Percentiles rank a stretch among this genome's conserved stretches.
Conservation (phyloP, 768 basidiomycete genomes). For the Boletus huronensis region DNA sequence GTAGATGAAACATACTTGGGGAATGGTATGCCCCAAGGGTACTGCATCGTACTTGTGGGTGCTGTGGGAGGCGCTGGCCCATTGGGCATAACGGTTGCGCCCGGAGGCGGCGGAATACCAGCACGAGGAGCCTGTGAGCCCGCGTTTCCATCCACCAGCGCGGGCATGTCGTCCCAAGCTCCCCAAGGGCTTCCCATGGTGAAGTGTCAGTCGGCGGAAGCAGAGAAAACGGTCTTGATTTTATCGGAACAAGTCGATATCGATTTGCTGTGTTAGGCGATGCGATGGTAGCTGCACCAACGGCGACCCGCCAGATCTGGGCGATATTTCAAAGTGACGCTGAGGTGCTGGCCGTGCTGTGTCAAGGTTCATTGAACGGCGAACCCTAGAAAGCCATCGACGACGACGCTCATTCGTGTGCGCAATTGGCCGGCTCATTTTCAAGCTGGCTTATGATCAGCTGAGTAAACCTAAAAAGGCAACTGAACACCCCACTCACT, state of each 20-base stretch:
- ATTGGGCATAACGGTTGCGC: slow-evolving; percentile 13
- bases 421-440: neutral
- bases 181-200: slow-evolving; percentile 15
- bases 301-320: neutral
- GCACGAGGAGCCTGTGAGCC: neutral
- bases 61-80: slow-evolving; percentile 12
- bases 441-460: neutral
- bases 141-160: slow-evolving; percentile 20
- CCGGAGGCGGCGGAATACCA: slow-evolving; percentile 25
- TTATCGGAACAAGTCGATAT: slow-evolving; percentile 20
- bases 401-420: neutral
- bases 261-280: slow-evolving; percentile 18
- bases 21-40: slow-evolving; percentile 16
- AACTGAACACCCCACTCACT: too few species aligned
- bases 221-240: neutral
- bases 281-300: slow-evolving; percentile 1
- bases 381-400: neutral
- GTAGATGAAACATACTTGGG: slow-evolving; percentile 10
- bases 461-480: slow-evolving; percentile 8
- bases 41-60: slow-evolving; percentile 3
- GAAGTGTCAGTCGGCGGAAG: neutral
- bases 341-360: neutral
- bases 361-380: neutral
- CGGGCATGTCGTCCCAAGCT: slow-evolving; percentile 26
- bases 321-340: neutral